Evolutionary conservation across 805 yeast species (phyloP), one percentile per base, ranked within the genome.

Genomic region (Metschnikowia hibisci): DNA sequence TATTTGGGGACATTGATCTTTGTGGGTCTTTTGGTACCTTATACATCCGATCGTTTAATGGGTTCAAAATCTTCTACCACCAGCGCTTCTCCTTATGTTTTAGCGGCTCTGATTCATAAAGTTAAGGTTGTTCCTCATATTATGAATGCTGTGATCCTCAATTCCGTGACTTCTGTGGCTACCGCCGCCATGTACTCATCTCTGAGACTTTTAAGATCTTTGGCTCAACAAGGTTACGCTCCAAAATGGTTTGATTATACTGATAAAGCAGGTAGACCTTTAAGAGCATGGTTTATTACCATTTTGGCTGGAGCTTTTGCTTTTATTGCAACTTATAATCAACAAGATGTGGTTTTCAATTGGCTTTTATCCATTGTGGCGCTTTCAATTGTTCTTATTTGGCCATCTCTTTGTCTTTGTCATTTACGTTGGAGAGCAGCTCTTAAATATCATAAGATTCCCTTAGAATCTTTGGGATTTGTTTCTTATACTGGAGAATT

Each of bases 1-100:
- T 69, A 67, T 54, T 56, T 69, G 56, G 73, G 73, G 35, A 56
- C 71, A 10, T 63, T 69, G 50, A 45, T 60, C 12, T 58, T 69
- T 26, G 65, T 61, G 33, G 73, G 73, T 4, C 61, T 68, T 43
- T 60, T 68, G 45, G 74, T 68, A 28, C 74, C 74, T 6, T 50
- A 59, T 39, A 56, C 47, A 47, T 60, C 67, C 16, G 60, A 49
- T 27, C 45, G 55, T 34, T 64, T 68, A 37, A 56, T 68, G 67
- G 71, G 73, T 13, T 46, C 64, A 4, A 53, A 64, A 28, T 53
- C 62, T 32, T 56, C 58, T 13, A 47, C 68, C 31, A 60, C 62
- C 44, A 48, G 53, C 31, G 55, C 62, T 6, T 60, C 64, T 8
- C 63, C 64, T 4, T 60, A 56, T 31, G 64, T 60, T 13, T 45